Conservation (phyloP, 352 stramenopile species). For the Lagenidium sp. region DNA sequence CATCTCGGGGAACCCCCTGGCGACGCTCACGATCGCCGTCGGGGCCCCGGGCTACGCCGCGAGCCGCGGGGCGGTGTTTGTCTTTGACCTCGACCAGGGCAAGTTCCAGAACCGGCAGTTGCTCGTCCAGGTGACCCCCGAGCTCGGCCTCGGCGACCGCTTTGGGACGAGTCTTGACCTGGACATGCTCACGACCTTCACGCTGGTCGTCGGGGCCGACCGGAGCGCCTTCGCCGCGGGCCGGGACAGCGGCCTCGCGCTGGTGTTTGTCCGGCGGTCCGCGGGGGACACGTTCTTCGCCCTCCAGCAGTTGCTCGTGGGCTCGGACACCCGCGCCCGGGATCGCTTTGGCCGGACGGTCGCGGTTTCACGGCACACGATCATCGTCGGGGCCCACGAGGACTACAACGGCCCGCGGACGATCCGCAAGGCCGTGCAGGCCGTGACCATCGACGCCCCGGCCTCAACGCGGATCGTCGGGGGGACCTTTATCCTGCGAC, state of each 20-base stretch:
- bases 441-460: constrained; percentile 30
- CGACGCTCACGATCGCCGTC: constrained; percentile 44
- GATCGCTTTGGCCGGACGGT: constrained; percentile 75
- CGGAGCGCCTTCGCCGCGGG: constrained; percentile 25
- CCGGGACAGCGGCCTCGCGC: constrained; percentile 30
- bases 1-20: constrained; percentile 33
- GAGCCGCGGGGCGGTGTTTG: constrained; percentile 52
- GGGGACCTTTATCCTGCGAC: constrained; percentile 44
- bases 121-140: constrained; percentile 34
- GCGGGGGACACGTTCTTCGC: constrained; percentile 56
- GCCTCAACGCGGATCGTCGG: constrained; percentile 1
- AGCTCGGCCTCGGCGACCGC: constrained; percentile 37
- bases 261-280: constrained; percentile 45
- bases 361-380: constrained; percentile 50
- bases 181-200: constrained; percentile 65
- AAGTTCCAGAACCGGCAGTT: constrained; percentile 57
- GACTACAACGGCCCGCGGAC: constrained; percentile 36
- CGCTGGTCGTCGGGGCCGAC: constrained; percentile 55
- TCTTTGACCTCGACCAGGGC: constrained; percentile 55
- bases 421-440: constrained; percentile 68
- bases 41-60: constrained; percentile 57
- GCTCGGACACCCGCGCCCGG: constrained; percentile 44
- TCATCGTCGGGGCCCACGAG: constrained; percentile 67
- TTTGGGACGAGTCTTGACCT: constrained; percentile 66
- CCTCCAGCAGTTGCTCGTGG: constrained; percentile 56